Percentiles rank a stretch among this genome's conserved stretches.
phyloP scores from a whole-genome alignment of 192 early-diverging fungal species.

The Umbelopsis ramanniana region DNA sequence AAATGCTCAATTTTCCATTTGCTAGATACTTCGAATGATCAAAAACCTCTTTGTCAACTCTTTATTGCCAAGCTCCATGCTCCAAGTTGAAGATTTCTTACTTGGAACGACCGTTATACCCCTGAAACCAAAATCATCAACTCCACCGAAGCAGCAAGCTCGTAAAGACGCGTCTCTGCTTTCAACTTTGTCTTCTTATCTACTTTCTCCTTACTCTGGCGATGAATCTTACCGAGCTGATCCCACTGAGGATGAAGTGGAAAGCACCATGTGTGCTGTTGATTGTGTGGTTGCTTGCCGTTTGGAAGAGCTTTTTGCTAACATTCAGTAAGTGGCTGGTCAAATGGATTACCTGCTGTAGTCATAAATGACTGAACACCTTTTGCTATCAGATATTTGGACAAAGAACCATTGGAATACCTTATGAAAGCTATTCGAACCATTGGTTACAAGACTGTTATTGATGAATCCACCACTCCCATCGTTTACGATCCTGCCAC shows the following conservation, averaged over 20 bases:
- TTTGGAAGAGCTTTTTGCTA: constrained; percentile 73
- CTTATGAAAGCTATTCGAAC: constrained; percentile 62
- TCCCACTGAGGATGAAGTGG: constrained; percentile 73
- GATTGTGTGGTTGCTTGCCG: constrained; percentile 73
- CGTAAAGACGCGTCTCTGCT: constrained; percentile 69
- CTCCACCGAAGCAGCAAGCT: constrained; percentile 40
- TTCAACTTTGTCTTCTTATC: constrained; percentile 76
- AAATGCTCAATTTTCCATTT: neutral
- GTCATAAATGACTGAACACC: neutral
- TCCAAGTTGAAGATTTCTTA: constrained; percentile 77
- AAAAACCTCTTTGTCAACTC: constrained; percentile 82
- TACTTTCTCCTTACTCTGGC: constrained; percentile 65
- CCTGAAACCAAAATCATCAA: constrained; percentile 50
- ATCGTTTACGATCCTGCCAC: constrained; percentile 65
- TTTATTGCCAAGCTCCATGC: constrained; percentile 67
- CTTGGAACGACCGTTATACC: constrained; percentile 69
- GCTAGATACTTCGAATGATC: constrained; percentile 67
- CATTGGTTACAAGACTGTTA: constrained; percentile 43
- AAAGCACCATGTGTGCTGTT: constrained; percentile 62
- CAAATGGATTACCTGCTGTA: neutral
- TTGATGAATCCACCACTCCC: constrained; percentile 30
- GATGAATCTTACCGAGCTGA: constrained; percentile 61
- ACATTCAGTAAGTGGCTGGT: constrained; percentile 57
- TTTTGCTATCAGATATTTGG: constrained; percentile 54
- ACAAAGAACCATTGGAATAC: constrained; percentile 63